Conservation (phyloP, 495 filamentous ascomycete genomes). For the Penicillium riverlandense region DNA sequence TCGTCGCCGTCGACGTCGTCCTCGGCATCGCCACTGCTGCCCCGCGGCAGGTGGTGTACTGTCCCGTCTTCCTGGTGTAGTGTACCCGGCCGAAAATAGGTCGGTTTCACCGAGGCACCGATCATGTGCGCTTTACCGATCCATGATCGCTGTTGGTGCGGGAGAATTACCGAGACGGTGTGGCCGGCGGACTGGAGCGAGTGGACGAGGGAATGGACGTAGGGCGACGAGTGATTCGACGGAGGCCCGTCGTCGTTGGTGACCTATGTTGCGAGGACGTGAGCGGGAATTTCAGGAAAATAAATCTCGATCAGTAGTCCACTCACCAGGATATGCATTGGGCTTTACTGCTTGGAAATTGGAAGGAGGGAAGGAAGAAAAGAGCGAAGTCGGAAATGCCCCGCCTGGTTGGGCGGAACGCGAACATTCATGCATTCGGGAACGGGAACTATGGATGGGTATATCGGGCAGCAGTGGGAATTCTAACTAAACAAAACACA, state of each 20-base stretch:
- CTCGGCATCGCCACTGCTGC: slow-evolving; percentile 56
- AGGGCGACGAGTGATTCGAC: slow-evolving; percentile 82
- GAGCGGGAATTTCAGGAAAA: background rate
- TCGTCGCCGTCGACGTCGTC: slow-evolving; percentile 64
- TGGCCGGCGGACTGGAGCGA: slow-evolving; percentile 73
- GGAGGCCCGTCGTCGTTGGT: slow-evolving; percentile 96
- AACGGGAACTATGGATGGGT: slow-evolving; percentile 1
- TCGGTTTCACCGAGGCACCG: slow-evolving; percentile 73
- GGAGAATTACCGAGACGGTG: slow-evolving; percentile 80
- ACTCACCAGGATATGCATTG: slow-evolving; percentile 42
- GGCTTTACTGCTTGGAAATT: background rate
- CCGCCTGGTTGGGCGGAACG: slow-evolving; percentile 5
- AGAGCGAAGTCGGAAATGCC: slow-evolving; percentile 11
- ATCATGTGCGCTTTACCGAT: slow-evolving; percentile 96
- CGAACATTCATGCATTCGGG: background rate
- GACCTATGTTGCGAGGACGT: slow-evolving; percentile 46
- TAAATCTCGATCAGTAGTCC: background rate
- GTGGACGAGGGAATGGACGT: slow-evolving; percentile 78
- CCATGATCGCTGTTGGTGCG: slow-evolving; percentile 90
- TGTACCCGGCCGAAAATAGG: slow-evolving; percentile 73
- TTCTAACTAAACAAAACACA: background rate
- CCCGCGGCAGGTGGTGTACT: slow-evolving; percentile 47
- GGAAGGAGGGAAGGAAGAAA: slow-evolving; percentile 8
- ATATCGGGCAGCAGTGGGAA: background rate
- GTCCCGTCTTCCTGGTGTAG: slow-evolving; percentile 61